Percentiles rank a stretch among this genome's conserved stretches.
Conservation (phyloP, 208 protist genomes). For the Trypanosoma grayi region DNA sequence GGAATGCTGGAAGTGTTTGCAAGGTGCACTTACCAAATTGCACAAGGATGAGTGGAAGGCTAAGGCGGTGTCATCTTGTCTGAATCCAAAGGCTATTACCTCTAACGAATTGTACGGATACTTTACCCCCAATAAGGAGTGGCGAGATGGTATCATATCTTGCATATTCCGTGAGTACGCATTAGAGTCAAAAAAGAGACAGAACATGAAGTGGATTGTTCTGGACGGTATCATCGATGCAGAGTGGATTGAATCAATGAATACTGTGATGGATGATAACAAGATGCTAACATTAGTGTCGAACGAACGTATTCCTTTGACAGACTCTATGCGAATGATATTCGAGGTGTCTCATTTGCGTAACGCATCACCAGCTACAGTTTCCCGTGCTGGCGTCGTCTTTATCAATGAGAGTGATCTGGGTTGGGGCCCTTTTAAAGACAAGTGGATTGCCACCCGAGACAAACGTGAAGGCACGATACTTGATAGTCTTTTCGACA, state of each 20-base stretch:
- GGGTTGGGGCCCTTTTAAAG: constrained; percentile 96
- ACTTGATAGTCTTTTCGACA: constrained; percentile 96
- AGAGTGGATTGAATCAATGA: constrained; percentile 99
- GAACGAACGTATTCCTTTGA: constrained; percentile 98
- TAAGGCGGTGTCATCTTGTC: constrained; percentile 84
- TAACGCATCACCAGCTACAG: constrained; percentile 98
- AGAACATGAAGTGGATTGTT: constrained; percentile 97
- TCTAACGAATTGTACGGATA: constrained; percentile 98
- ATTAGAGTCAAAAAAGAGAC: constrained; percentile 94
- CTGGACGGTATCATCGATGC: constrained; percentile 99
- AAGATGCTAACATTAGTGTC: constrained; percentile 98
- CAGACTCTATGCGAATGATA: constrained; percentile 97
- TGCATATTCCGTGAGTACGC: constrained; percentile 96
- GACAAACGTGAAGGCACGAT: constrained; percentile 91
- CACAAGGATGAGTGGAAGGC: constrained; percentile 92
- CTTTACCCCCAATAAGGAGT: constrained; percentile 96
- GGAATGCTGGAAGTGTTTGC: constrained; percentile 95
- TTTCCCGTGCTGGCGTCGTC: constrained; percentile 97
- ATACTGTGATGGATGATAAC: constrained; percentile 99
- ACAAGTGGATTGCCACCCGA: constrained; percentile 92
- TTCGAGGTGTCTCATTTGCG: constrained; percentile 97
- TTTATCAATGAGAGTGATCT: constrained; percentile 98
- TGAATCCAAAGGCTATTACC: constrained; percentile 99
- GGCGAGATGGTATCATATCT: constrained; percentile 96
- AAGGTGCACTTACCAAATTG: constrained; percentile 89